A percentile compares a stretch with the other conserved stretches of the same genome.
Conservation (phyloP, 805 yeast genomes). For the Zygotorulaspora sp. region DNA sequence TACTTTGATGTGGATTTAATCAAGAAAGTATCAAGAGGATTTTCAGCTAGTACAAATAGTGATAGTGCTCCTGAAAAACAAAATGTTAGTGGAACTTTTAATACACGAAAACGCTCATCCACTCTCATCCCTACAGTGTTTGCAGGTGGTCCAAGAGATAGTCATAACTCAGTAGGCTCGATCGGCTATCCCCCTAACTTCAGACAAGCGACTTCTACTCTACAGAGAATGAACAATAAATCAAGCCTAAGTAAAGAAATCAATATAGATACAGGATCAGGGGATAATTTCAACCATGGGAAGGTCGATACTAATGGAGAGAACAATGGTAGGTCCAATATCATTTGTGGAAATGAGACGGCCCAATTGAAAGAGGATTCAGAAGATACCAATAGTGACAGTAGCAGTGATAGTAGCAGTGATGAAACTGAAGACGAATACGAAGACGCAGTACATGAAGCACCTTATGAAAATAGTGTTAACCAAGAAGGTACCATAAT, state of each 20-base stretch:
- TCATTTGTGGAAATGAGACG: too few relatives aligned
- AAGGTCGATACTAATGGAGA: constrained; percentile 1
- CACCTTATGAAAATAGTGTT: neutral
- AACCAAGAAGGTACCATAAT: constrained; percentile 6
- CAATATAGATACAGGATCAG: constrained; percentile 4
- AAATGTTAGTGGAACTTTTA: constrained; percentile 2
- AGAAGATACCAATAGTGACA: constrained; percentile 1
- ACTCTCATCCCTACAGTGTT: constrained; percentile 19
- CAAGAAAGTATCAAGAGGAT: constrained; percentile 42
- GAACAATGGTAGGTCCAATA: too few relatives aligned
- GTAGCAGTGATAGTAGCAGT: constrained; percentile 8
- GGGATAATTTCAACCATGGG: neutral
- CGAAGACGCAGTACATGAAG: constrained; percentile 6
- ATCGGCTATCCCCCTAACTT: constrained; percentile 15
- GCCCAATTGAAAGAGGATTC: neutral
- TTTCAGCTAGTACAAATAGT: constrained; percentile 25
- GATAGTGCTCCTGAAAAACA: constrained; percentile 17
- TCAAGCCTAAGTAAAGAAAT: constrained; percentile 28
- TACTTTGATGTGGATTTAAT: constrained; percentile 52
- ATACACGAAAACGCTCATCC: constrained; percentile 1
- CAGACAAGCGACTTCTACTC: constrained; percentile 9
- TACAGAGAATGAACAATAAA: constrained; percentile 18
- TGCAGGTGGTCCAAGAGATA: constrained; percentile 27
- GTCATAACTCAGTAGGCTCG: constrained; percentile 26
- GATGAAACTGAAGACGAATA: constrained; percentile 6